phyloP scores from a whole-genome alignment of 2,329 filamentous ascomycete genomes.

The Fusarium papillatum region DNA sequence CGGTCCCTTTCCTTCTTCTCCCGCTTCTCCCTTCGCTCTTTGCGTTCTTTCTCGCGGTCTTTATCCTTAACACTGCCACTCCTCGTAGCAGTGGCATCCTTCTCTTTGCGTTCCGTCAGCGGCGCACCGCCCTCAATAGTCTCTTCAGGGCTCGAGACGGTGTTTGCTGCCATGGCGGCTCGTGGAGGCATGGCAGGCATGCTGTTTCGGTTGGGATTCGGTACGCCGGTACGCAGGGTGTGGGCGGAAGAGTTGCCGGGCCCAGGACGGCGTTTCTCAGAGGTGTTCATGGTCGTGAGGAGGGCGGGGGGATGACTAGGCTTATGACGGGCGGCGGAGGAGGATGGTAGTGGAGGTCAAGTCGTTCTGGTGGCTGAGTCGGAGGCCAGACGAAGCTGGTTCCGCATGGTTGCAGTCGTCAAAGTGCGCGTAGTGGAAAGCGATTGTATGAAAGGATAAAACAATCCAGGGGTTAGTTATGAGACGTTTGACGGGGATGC shows the following conservation, averaged over 20 bases:
- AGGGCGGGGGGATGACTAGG: slow-evolving; percentile 19
- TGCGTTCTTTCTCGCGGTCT: slow-evolving; percentile 46
- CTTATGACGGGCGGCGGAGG: slow-evolving; percentile 10
- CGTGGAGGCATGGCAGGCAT: slow-evolving; percentile 49
- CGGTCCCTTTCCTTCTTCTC: slow-evolving; percentile 41
- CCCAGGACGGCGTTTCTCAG: slow-evolving; percentile 60
- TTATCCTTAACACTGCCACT: slow-evolving; percentile 47
- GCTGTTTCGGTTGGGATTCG: slow-evolving; percentile 46
- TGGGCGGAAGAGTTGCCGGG: slow-evolving; percentile 41
- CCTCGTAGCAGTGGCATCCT: slow-evolving; percentile 48
- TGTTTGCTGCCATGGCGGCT: slow-evolving; percentile 44
- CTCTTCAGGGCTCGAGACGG: slow-evolving; percentile 40
- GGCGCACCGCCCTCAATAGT: slow-evolving; percentile 43
- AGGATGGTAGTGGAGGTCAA: slow-evolving; percentile 35
- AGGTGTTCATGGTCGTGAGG: slow-evolving; percentile 51
- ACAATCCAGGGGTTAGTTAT: neutral
- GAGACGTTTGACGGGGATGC: neutral
- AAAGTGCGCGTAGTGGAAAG: slow-evolving; percentile 17
- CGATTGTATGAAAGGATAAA: neutral
- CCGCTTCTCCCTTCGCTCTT: slow-evolving; percentile 41
- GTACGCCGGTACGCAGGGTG: slow-evolving; percentile 40
- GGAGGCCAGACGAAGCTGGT: slow-evolving; percentile 43
- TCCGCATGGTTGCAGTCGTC: slow-evolving; percentile 47
- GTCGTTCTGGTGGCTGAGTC: slow-evolving; percentile 43
- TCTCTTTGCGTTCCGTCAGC: slow-evolving; percentile 42